Conservation (phyloP, 768 basidiomycete species). For the Podaxis sp. region DNA sequence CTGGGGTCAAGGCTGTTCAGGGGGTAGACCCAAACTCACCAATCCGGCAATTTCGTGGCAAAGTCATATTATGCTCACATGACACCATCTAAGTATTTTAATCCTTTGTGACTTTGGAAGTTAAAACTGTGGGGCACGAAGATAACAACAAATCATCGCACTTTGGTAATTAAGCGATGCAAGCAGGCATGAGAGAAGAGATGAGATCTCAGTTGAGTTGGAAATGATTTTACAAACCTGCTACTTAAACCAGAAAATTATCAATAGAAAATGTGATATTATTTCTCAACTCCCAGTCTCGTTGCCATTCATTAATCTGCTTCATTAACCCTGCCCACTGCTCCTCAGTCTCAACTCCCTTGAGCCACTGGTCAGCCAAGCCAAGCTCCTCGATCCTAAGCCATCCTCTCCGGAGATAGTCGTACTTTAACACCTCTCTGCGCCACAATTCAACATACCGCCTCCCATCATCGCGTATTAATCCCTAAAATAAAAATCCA, state of each 20-base stretch:
- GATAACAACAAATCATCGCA: neutral
- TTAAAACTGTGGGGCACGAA: neutral
- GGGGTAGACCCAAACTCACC: neutral
- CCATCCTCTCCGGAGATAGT: slow-evolving; percentile 39
- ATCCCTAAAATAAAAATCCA: slow-evolving; percentile 21
- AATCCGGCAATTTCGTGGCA: neutral
- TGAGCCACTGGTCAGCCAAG: slow-evolving; percentile 36
- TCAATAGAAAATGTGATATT: slow-evolving; percentile 16
- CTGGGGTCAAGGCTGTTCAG: neutral
- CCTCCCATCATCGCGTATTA: slow-evolving; percentile 35
- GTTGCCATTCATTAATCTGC: slow-evolving; percentile 44
- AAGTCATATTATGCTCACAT: neutral
- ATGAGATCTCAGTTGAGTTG: slow-evolving; percentile 7
- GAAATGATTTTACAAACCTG: neutral
- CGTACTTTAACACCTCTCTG: slow-evolving; percentile 27
- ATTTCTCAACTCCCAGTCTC: slow-evolving; percentile 44
- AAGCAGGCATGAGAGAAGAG: neutral
- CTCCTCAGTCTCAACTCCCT: slow-evolving; percentile 44
- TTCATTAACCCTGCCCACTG: slow-evolving; percentile 48
- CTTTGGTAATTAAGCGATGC: neutral
- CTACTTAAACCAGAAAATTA: neutral
- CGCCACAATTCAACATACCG: slow-evolving; percentile 51
- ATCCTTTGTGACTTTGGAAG: neutral
- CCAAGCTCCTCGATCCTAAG: slow-evolving; percentile 38
- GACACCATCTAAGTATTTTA: neutral